Conservation (phyloP, 2,329 filamentous ascomycete species). For the Aspergillus puulaauensis region DNA sequence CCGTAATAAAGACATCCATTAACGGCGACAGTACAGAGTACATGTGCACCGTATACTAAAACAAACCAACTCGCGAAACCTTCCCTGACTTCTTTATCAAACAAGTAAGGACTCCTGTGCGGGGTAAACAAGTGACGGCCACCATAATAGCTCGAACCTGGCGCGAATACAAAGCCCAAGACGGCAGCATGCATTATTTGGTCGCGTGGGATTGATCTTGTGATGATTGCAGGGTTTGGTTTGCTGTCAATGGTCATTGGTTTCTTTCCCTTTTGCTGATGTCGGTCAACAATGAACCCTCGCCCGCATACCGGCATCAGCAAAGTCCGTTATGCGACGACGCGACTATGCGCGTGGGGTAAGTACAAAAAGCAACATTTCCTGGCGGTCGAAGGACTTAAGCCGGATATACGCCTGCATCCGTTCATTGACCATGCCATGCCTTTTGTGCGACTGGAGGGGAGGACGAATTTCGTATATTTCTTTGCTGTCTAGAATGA, state of each 20-base stretch:
- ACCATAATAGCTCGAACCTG: background rate
- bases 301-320: background rate
- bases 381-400: background rate
- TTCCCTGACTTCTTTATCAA: background rate
- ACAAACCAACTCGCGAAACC: background rate
- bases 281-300: background rate
- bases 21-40: too few relatives aligned
- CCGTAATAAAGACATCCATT: background rate
- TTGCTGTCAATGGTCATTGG: too few relatives aligned
- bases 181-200: background rate
- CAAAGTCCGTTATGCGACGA: background rate
- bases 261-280: background rate
- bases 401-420: background rate
- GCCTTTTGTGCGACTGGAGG: background rate
- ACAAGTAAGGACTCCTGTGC: background rate
- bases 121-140: background rate
- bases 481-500: too few relatives aligned
- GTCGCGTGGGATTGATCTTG: background rate
- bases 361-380: background rate
- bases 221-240: background rate
- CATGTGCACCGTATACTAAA: background rate
- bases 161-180: background rate
- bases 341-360: too few relatives aligned
- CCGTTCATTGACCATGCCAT: background rate
- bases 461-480: too few relatives aligned